Conservation (phyloP, 2,329 filamentous ascomycete species). For the Colletotrichum sp. region DNA sequence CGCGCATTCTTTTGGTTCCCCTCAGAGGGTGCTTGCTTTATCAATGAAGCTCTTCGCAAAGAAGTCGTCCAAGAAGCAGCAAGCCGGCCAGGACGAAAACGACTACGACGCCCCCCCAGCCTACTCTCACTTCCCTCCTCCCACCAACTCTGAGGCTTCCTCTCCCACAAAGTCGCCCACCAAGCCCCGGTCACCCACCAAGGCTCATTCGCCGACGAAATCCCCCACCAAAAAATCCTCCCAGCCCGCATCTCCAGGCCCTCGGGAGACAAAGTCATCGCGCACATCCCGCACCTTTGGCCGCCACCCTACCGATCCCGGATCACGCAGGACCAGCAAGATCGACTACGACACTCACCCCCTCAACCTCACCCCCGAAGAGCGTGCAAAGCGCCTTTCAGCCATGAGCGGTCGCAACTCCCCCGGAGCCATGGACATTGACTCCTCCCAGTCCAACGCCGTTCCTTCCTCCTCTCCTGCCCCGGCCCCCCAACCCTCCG, state of each 20-base stretch:
- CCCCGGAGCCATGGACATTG: constrained; percentile 69
- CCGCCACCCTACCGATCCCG: constrained; percentile 54
- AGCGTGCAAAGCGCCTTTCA: constrained; percentile 72
- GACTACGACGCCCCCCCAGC: constrained; percentile 30
- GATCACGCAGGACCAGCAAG: constrained; percentile 54
- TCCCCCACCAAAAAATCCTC: constrained; percentile 40
- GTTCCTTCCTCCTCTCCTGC: constrained; percentile 61
- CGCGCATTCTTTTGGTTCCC: constrained; percentile 19
- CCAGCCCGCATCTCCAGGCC: constrained; percentile 32
- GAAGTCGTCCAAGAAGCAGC: constrained; percentile 46
- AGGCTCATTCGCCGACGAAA: constrained; percentile 25
- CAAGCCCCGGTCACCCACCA: constrained; percentile 30
- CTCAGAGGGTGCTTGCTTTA: constrained; percentile 19
- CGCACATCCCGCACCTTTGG: constrained; percentile 50
- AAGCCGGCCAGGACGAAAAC: constrained; percentile 39
- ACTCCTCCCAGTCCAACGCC: constrained; percentile 57
- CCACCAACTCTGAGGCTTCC: constrained; percentile 36
- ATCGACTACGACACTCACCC: constrained; percentile 79
- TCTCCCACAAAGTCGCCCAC: constrained; percentile 30
- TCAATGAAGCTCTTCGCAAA: constrained; percentile 60
- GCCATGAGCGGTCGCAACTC: constrained; percentile 66
- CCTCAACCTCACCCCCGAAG: constrained; percentile 87
- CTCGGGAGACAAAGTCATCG: constrained; percentile 40
- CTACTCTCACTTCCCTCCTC: constrained; percentile 25
- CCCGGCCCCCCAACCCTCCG: constrained; percentile 42